A percentile compares a stretch with the other conserved stretches of the same genome.
Evolutionary conservation across 768 basidiomycete genomes (phyloP).

Genomic region (Leccinum imitatum): DNA sequence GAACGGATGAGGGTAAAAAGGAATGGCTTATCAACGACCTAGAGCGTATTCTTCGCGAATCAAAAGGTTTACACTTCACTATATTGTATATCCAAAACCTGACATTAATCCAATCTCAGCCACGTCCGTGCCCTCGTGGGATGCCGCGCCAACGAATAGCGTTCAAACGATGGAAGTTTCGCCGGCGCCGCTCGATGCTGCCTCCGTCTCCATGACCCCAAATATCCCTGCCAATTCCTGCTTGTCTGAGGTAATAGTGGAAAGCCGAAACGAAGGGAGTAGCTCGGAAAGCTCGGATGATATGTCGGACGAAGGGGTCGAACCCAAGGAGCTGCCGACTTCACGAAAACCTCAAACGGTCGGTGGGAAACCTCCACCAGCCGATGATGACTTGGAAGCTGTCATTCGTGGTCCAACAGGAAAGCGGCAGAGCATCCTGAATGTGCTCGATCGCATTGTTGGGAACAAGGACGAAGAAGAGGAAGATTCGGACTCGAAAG

Average conservation of each 20-base stretch:
- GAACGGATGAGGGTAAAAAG: constrained; percentile 20
- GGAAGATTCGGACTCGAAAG: constrained; percentile 39
- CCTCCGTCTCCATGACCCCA: constrained; percentile 15
- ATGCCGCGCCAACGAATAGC: neutral
- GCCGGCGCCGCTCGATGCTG: neutral
- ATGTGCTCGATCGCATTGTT: constrained; percentile 32
- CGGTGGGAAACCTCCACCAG: constrained; percentile 2
- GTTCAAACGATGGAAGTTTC: constrained; percentile 3
- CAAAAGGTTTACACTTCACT: constrained; percentile 24
- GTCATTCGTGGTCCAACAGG: constrained; percentile 42
- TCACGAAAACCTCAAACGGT: constrained; percentile 1
- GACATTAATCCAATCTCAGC: constrained; percentile 13
- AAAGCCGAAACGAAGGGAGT: constrained; percentile 40
- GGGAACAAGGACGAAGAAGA: constrained; percentile 35
- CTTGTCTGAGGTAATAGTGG: constrained; percentile 37
- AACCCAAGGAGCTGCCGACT: constrained; percentile 10
- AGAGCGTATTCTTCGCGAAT: constrained; percentile 33
- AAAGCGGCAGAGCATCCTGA: constrained; percentile 18
- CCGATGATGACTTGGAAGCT: constrained; percentile 36
- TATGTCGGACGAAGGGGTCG: constrained; percentile 18
- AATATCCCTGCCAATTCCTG: constrained; percentile 32
- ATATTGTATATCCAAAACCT: neutral
- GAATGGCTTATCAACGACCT: constrained; percentile 42
- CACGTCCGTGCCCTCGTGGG: neutral
- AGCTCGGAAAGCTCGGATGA: constrained; percentile 37